Evolutionary conservation across 176 grass and related monocot genomes (phyloP).

Genomic region (Bonia amplexicaulis): DNA sequence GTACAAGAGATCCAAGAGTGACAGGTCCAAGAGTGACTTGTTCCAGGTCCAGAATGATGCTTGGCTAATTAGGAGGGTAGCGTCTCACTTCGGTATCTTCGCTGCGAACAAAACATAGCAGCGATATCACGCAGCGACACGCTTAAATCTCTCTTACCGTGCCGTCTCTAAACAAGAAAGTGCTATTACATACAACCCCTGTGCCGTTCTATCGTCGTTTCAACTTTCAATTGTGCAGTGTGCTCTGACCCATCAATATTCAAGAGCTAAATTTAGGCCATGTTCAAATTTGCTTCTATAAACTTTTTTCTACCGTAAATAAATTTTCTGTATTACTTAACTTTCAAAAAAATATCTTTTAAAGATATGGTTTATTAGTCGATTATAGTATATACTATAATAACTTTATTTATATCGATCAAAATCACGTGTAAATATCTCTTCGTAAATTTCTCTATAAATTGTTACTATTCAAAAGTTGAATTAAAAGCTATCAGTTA

Average conservation of each 20-base stretch:
- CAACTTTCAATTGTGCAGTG: not conserved
- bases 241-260: not conserved
- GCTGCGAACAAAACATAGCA: not conserved
- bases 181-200: not conserved
- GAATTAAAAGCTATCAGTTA: not conserved
- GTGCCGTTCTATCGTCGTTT: not conserved
- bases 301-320: no score
- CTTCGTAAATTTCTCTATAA: fast-evolving
- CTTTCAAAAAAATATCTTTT: no score
- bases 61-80: no score
- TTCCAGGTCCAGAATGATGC: not conserved
- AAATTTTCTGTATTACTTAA: no score
- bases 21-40: not conserved
- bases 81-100: not conserved
- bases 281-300: no score
- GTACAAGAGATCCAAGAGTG: not conserved
- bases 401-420: no score
- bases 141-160: no score
- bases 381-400: no score
- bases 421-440: fast-evolving
- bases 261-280: not conserved
- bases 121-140: not conserved
- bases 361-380: fast-evolving
- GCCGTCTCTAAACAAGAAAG: no score
- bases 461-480: no score